phyloP scores from a whole-genome alignment of 192 early-diverging fungal genomes.

The Coemansia sp. region DNA sequence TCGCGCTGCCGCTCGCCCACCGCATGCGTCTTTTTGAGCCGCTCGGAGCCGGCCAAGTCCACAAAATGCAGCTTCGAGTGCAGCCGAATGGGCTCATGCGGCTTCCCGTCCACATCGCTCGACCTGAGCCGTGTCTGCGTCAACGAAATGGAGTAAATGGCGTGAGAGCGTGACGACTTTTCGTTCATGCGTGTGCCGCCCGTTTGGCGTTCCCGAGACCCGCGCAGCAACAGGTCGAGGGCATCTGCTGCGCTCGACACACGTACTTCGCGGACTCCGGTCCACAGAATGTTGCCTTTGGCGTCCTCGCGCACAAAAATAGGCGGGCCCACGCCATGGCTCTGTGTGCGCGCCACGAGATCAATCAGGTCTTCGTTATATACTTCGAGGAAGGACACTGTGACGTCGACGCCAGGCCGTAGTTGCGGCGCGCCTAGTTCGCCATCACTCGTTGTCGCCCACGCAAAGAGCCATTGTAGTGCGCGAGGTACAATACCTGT shows the following conservation, averaged over 20 bases:
- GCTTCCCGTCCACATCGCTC: constrained; percentile 11
- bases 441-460: background rate
- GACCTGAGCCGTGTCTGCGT: constrained; percentile 63
- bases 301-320: constrained; percentile 83
- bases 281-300: constrained; percentile 84
- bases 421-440: background rate
- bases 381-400: constrained; percentile 90
- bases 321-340: constrained; percentile 57
- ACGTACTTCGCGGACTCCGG: constrained; percentile 75
- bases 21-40: constrained; percentile 90
- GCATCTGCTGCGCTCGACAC: constrained; percentile 74
- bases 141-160: constrained; percentile 92
- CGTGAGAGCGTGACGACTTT: constrained; percentile 91
- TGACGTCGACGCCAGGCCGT: constrained; percentile 20
- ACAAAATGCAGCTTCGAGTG: constrained; percentile 98
- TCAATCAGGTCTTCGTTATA: constrained; percentile 98
- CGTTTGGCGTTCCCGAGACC: constrained; percentile 79
- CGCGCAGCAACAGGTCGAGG: constrained; percentile 65
- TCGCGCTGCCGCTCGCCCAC: constrained; percentile 92
- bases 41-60: constrained; percentile 96
- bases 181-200: constrained; percentile 98
- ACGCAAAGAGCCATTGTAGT: constrained; percentile 63
- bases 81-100: constrained; percentile 58
- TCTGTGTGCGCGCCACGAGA: constrained; percentile 68
- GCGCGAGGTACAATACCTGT: constrained; percentile 76